Percentiles rank a stretch among this genome's conserved stretches.
phyloP scores from a whole-genome alignment of 768 basidiomycete genomes.

The Naematelia aurantialba region DNA sequence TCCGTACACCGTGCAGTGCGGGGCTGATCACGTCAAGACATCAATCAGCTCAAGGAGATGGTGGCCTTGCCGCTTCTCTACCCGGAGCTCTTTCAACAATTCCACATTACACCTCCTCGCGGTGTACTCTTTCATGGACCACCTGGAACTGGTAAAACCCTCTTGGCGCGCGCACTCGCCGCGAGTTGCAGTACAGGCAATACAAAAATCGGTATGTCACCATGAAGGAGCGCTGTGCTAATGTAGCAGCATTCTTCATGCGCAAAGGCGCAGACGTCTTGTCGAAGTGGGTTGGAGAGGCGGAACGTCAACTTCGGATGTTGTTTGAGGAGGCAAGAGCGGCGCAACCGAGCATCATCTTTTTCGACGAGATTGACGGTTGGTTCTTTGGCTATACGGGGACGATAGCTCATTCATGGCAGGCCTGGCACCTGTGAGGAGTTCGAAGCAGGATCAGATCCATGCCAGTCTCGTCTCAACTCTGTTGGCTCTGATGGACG shows the following conservation, averaged over 20 bases:
- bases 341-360: constrained; percentile 93
- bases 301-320: constrained; percentile 88
- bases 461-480: constrained; percentile 97
- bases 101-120: constrained; percentile 88
- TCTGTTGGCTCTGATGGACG: constrained; percentile 94
- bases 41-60: constrained; percentile 97
- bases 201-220: constrained; percentile 72
- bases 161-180: constrained; percentile 88
- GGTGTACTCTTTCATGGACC: constrained; percentile 98
- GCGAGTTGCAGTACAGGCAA: constrained; percentile 84
- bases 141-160: constrained; percentile 89
- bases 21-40: constrained; percentile 59
- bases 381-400: no score
- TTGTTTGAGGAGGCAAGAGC: constrained; percentile 93
- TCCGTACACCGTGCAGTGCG: neutral
- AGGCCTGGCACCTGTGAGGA: constrained; percentile 87
- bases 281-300: constrained; percentile 99
- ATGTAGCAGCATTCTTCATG: constrained; percentile 87
- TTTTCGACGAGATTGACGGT: constrained; percentile 99
- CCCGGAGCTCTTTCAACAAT: constrained; percentile 92
- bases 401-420: neutral
- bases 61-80: constrained; percentile 90
- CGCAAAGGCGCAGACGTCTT: constrained; percentile 97
- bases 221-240: neutral
- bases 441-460: constrained; percentile 98